Conservation (phyloP, 768 basidiomycete genomes). For the Boletus bicolor region DNA sequence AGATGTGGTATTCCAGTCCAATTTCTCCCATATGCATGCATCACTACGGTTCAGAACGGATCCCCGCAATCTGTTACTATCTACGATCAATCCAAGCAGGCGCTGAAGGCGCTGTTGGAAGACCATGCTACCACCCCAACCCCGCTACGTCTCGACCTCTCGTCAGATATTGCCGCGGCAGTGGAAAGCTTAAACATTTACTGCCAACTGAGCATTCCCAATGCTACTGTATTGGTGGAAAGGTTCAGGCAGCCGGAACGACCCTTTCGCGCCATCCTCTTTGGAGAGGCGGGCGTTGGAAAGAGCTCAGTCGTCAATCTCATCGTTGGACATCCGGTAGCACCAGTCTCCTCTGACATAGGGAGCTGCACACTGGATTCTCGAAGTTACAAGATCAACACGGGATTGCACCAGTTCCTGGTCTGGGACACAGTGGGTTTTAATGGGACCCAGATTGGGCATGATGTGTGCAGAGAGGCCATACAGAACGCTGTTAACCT, state of each 20-base stretch:
- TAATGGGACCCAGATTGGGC: constrained; percentile 14
- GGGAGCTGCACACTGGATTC: constrained; percentile 35
- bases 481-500: constrained; percentile 28
- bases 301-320: constrained; percentile 45
- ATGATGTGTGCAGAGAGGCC: constrained; percentile 10
- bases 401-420: constrained; percentile 20
- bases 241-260: constrained; percentile 12
- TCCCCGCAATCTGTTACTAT: neutral
- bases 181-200: constrained; percentile 8
- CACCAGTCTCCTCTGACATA: constrained; percentile 24
- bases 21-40: constrained; percentile 12
- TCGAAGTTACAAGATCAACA: constrained; percentile 21
- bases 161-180: constrained; percentile 2
- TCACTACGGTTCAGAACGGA: constrained; percentile 16
- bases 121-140: constrained; percentile 4
- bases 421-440: constrained; percentile 35
- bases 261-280: constrained; percentile 34
- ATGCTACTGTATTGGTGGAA: constrained; percentile 13
- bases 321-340: constrained; percentile 23
- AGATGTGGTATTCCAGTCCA: constrained; percentile 11
- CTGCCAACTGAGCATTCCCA: constrained; percentile 8
- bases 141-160: constrained; percentile 17
- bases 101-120: constrained; percentile 9
- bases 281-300: constrained; percentile 40
- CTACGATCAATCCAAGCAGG: constrained; percentile 15